These are phyloP conservation scores for Geotrichum carabidarum DNA, from an alignment of 1,139 yeast species.

Conservation along the genomic window DNA sequence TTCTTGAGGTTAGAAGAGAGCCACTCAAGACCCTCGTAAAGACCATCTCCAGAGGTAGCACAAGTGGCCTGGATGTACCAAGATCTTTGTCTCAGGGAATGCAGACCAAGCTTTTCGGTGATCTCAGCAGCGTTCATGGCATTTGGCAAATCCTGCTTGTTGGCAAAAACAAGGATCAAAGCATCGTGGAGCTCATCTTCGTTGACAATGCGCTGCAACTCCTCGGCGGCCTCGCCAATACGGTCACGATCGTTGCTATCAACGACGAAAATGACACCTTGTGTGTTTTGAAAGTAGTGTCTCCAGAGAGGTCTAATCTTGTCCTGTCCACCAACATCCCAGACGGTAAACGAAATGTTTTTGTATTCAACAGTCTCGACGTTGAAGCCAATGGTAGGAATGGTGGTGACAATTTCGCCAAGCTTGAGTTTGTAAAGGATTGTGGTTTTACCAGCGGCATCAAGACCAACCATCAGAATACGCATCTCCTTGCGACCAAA, in stretches of 20 bases:
- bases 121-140: conserved; percentile 89
- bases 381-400: conserved; percentile 92
- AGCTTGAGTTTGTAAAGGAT: conserved; percentile 67
- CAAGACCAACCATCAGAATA: conserved; percentile 85
- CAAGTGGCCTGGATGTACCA: conserved; percentile 89
- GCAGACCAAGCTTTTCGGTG: conserved; percentile 77
- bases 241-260: conserved; percentile 75
- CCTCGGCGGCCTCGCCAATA: conserved; percentile 72
- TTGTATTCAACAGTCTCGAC: conserved; percentile 88
- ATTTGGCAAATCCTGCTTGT: conserved; percentile 83
- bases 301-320: conserved; percentile 89
- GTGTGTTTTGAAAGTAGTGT: conserved; percentile 89
- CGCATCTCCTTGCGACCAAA: conserved; percentile 61
- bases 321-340: conserved; percentile 98
- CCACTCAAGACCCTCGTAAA: conserved; percentile 87
- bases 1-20: conserved; percentile 56
- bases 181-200: conserved; percentile 81
- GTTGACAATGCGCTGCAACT: conserved; percentile 67
- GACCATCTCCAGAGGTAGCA: conserved; percentile 89
- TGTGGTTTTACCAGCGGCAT: conserved; percentile 87
- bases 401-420: conserved; percentile 69
- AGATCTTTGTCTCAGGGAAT: conserved; percentile 78
- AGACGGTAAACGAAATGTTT: conserved; percentile 83
- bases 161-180: conserved; percentile 76
- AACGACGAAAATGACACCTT: conserved; percentile 84